Conservation (phyloP, 225 moss, liverwort and hornwort species). For the Anthoceros angustus region DNA sequence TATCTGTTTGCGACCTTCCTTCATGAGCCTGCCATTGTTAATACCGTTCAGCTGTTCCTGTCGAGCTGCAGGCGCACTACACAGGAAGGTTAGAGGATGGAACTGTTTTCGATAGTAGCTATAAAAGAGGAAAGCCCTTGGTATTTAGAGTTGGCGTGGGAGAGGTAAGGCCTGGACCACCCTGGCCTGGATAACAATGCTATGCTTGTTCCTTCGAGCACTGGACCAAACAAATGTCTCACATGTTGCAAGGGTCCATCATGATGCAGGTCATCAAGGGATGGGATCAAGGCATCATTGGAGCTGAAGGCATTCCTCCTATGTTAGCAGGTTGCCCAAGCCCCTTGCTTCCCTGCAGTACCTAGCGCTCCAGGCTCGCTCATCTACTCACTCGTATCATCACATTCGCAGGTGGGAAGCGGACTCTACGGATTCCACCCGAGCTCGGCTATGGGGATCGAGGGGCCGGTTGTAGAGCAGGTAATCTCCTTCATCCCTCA, state of each 20-base stretch:
- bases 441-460: conserved; percentile 69
- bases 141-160: conserved; percentile 85
- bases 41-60: not conserved
- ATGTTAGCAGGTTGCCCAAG: conserved; percentile 89
- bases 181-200: too few relatives aligned
- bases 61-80: conserved; percentile 59
- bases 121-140: conserved; percentile 69
- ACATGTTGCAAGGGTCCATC: too few relatives aligned
- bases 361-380: too few relatives aligned
- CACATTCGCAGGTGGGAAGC: conserved; percentile 47
- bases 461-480: conserved; percentile 89
- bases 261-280: conserved; percentile 73
- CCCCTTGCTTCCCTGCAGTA: too few relatives aligned
- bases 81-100: conserved; percentile 77
- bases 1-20: too few relatives aligned
- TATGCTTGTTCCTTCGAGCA: too few relatives aligned
- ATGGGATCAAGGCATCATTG: conserved; percentile 95
- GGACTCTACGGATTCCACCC: conserved; percentile 62
- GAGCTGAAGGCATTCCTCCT: conserved; percentile 55
- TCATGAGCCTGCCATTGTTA: too few relatives aligned
- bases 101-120: conserved; percentile 79
- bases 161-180: conserved; percentile 46
- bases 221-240: too few relatives aligned
- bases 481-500: too few relatives aligned
- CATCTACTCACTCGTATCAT: conserved; percentile 3